A percentile compares a stretch with the other conserved stretches of the same genome.
Evolutionary conservation across 1,139 yeast genomes (phyloP).

Genomic region (Yamadazyma atlantica): DNA sequence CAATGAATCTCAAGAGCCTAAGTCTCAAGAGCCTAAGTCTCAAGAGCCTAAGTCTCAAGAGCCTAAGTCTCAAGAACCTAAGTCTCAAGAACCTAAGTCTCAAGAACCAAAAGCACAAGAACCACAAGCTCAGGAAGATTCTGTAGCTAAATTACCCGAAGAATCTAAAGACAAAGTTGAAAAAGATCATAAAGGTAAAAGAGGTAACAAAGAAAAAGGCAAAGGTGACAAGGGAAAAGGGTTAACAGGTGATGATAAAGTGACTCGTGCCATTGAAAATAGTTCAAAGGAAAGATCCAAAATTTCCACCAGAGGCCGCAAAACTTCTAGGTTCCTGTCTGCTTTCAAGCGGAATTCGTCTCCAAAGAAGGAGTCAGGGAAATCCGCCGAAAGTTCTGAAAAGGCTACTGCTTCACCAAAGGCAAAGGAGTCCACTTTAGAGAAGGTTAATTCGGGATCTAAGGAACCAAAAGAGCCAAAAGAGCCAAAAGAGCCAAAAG

Average conservation of each 20-base stretch:
- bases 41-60: slow-evolving; percentile 1
- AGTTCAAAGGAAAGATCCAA: slow-evolving; percentile 9
- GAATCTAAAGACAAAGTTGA: too few species aligned
- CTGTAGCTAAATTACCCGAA: too few species aligned
- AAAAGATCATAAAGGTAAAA: too few species aligned
- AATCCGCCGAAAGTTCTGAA: background rate
- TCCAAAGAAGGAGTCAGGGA: slow-evolving; percentile 1
- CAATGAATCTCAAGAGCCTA: background rate
- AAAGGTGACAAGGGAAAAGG: background rate
- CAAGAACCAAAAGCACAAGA: too few species aligned
- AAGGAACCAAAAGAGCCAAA: slow-evolving; percentile 1
- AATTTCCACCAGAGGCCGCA: background rate
- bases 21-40: background rate
- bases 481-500: background rate
- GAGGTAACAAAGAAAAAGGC: background rate
- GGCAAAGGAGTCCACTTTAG: background rate
- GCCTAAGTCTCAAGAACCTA: slow-evolving; percentile 1
- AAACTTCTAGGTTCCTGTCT: background rate
- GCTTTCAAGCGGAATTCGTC: slow-evolving; percentile 1
- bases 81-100: too few species aligned
- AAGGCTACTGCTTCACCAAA: background rate
- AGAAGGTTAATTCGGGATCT: too few species aligned
- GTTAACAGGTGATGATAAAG: slow-evolving; percentile 10
- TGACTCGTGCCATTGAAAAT: slow-evolving; percentile 11
- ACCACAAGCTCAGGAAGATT: too few species aligned